Conservation (phyloP, 306 rosid genomes). For the Cucurbita argyrosperma region DNA sequence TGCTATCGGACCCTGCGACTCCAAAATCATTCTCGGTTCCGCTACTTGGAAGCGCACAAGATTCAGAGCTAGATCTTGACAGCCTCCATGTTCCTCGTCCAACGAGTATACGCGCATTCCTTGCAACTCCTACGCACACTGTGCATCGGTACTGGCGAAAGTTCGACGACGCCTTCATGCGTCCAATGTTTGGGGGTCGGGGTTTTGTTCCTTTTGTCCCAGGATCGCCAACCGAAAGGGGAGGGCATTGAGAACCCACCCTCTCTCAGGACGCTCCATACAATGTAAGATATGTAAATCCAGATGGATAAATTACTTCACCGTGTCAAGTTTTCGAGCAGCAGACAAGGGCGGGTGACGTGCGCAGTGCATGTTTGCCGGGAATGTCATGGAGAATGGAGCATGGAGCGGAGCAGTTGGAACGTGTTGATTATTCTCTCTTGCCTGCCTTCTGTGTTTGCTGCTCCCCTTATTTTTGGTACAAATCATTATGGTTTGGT, state of each 20-base stretch:
- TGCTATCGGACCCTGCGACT: conserved; percentile 28
- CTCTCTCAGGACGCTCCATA: not conserved
- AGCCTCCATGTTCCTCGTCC: conserved; percentile 24
- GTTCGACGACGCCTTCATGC: conserved; percentile 79
- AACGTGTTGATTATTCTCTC: not conserved
- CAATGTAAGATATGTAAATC: conserved; percentile 13
- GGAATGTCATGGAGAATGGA: not conserved
- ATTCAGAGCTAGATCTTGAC: conserved; percentile 41
- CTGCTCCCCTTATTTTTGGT: conserved; percentile 1
- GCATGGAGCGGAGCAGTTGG: not conserved
- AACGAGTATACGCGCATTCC: conserved; percentile 54
- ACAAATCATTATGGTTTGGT: not conserved
- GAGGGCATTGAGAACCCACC: conserved; percentile 24
- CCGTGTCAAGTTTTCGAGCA: not conserved
- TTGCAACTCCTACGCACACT: conserved; percentile 57
- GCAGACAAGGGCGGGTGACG: not conserved
- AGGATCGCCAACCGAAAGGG: conserved; percentile 37
- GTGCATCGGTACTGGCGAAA: conserved; percentile 84
- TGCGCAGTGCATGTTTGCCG: not conserved
- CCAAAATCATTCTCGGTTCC: conserved; percentile 52
- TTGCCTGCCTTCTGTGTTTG: not conserved
- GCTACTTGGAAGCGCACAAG: conserved; percentile 43
- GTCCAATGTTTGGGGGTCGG: conserved; percentile 92
- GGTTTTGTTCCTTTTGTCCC: conserved; percentile 77
- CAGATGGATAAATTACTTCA: not conserved